phyloP scores from a whole-genome alignment of 78 protist species.

The Ministeria vibrans region DNA sequence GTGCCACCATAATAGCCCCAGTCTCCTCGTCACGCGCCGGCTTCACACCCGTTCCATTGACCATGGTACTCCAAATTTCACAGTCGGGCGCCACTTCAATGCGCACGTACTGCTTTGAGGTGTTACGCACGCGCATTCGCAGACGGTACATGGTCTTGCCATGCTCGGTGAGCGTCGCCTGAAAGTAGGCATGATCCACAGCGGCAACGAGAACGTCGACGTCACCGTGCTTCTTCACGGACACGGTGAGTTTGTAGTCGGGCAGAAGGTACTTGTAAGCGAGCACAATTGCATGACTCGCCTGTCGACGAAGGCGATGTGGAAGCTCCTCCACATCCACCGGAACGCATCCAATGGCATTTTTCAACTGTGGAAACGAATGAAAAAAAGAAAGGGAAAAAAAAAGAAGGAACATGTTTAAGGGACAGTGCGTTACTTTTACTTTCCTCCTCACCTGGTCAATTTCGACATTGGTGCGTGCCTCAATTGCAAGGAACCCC shows the following conservation, averaged over 20 bases:
- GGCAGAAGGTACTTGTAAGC: neutral
- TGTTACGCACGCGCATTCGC: neutral
- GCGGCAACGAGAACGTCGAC: neutral
- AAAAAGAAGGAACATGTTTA: too few relatives aligned
- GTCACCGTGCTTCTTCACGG: neutral
- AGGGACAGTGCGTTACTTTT: too few relatives aligned
- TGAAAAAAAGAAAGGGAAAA: too few relatives aligned
- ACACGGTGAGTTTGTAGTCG: neutral
- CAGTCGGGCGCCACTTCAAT: neutral
- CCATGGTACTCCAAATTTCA: neutral
- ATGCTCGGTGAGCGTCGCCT: neutral
- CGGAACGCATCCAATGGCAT: neutral
- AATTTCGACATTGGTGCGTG: neutral
- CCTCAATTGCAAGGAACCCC: neutral
- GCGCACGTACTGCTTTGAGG: neutral
- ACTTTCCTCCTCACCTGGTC: too few relatives aligned
- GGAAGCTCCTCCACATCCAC: neutral
- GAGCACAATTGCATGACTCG: neutral
- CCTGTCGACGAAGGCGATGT: neutral
- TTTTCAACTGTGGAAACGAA: neutral
- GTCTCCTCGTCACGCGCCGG: neutral
- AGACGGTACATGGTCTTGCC: neutral
- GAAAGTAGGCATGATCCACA: neutral
- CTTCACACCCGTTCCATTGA: neutral
- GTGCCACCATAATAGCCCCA: neutral